Percentiles rank a stretch among this genome's conserved stretches.
These are phyloP conservation scores for Vanderwaltozyma yarrowii DNA, from an alignment of 805 yeast species.

Conservation along the genomic window DNA sequence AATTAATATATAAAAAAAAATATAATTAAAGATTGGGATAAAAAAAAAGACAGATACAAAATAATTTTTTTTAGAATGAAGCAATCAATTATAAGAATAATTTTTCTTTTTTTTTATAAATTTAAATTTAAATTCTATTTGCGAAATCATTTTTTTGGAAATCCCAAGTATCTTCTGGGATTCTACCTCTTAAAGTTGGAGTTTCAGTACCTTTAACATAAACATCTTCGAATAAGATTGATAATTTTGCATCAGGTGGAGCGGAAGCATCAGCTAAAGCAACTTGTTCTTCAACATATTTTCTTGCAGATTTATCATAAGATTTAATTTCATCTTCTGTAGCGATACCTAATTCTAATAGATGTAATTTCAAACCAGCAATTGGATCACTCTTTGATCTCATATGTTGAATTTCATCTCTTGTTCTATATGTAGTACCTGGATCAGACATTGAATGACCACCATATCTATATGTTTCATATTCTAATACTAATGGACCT, in stretches of 20 bases:
- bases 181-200: conserved; percentile 91
- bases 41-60: too few relatives aligned
- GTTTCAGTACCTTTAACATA: conserved; percentile 92
- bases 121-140: conserved; percentile 1
- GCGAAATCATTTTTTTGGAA: conserved; percentile 42
- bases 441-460: conserved; percentile 99
- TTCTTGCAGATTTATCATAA: conserved; percentile 93
- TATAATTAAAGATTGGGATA: too few relatives aligned
- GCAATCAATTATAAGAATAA: too few relatives aligned
- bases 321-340: conserved; percentile 91
- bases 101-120: too few relatives aligned
- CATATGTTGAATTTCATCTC: conserved; percentile 99
- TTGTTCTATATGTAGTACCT: conserved; percentile 99
- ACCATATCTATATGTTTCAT: conserved; percentile 98
- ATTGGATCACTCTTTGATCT: conserved; percentile 97
- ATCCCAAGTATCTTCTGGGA: conserved; percentile 90
- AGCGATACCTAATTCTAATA: conserved; percentile 75
- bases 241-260: conserved; percentile 92
- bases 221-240: conserved; percentile 91
- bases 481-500: conserved; percentile 93
- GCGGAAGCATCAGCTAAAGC: conserved; percentile 89
- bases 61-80: too few relatives aligned
- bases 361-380: conserved; percentile 84
- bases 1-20: too few relatives aligned
- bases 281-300: conserved; percentile 88